Percentiles rank a stretch among this genome's conserved stretches.
phyloP scores from a whole-genome alignment of 208 protist genomes.

The Porcisia hertigi region DNA sequence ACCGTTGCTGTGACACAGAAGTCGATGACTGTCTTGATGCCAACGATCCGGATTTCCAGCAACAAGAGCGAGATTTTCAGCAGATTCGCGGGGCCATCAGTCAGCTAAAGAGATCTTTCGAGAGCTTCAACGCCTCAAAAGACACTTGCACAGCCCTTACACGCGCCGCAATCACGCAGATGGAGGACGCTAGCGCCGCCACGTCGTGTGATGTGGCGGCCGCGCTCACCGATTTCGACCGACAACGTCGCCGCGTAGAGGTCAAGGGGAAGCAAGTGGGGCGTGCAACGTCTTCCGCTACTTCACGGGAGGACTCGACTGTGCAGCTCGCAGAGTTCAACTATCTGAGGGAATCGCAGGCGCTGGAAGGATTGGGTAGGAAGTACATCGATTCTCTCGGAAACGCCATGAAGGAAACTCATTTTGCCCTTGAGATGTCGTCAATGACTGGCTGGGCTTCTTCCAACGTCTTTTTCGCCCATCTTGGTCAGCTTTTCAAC shows the following conservation, averaged over 20 bases:
- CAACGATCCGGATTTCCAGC: constrained; percentile 14
- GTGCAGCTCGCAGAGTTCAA: constrained; percentile 32
- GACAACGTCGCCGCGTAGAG: constrained; percentile 46
- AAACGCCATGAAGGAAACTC: constrained; percentile 42
- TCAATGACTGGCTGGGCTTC: constrained; percentile 72
- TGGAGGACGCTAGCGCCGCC: constrained; percentile 38
- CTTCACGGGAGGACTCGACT: constrained; percentile 12
- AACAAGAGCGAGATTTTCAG: constrained; percentile 23
- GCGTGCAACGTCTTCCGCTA: constrained; percentile 5
- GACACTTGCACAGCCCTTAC: constrained; percentile 42
- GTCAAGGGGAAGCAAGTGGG: constrained; percentile 32
- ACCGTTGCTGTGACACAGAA: constrained; percentile 56
- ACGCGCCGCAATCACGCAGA: constrained; percentile 28
- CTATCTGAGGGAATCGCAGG: constrained; percentile 26
- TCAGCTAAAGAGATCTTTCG: constrained; percentile 26
- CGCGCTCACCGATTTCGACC: constrained; percentile 57
- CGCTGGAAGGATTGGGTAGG: constrained; percentile 27
- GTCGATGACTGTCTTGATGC: constrained; percentile 26
- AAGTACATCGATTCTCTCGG: constrained; percentile 45
- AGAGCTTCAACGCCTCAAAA: constrained; percentile 33
- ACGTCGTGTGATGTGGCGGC: constrained; percentile 33
- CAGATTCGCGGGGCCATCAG: constrained; percentile 34
- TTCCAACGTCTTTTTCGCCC: constrained; percentile 70
- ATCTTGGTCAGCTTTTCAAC: constrained; percentile 45
- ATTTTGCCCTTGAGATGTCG: constrained; percentile 67